Conservation (phyloP, 2,329 filamentous ascomycete species). For the Sarocladium oryzae region DNA sequence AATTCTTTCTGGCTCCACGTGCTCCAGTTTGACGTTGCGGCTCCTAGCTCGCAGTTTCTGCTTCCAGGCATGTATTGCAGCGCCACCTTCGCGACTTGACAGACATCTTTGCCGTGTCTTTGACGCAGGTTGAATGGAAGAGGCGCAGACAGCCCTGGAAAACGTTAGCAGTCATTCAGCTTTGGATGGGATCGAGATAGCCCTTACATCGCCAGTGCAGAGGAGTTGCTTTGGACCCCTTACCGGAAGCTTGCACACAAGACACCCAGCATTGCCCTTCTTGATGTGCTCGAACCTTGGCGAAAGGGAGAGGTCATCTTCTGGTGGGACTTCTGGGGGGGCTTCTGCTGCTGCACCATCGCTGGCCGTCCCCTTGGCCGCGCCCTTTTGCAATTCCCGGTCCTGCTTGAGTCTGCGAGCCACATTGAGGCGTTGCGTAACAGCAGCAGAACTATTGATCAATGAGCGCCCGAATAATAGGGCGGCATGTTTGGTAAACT, state of each 20-base stretch:
- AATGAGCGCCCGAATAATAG: background rate
- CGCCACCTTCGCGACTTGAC: slow-evolving; percentile 32
- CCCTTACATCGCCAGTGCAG: slow-evolving; percentile 43
- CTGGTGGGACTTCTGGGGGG: background rate
- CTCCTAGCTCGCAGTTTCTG: slow-evolving; percentile 19
- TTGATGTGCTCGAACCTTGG: slow-evolving; percentile 29
- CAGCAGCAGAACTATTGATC: slow-evolving; percentile 3
- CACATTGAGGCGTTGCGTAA: background rate
- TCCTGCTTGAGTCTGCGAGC: slow-evolving; percentile 3
- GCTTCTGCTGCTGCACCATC: too few relatives aligned
- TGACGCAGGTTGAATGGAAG: slow-evolving; percentile 40
- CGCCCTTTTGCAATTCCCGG: background rate
- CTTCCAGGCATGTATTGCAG: slow-evolving; percentile 35
- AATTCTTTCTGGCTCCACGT: background rate
- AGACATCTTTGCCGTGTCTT: slow-evolving; percentile 24
- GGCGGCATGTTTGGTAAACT: slow-evolving; percentile 45
- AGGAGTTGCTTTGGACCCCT: slow-evolving; percentile 40
- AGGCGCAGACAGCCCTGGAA: background rate
- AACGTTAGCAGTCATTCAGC: slow-evolving; percentile 9
- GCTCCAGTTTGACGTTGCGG: background rate
- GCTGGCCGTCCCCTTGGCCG: background rate
- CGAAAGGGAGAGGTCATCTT: slow-evolving; percentile 12
- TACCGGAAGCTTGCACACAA: slow-evolving; percentile 41
- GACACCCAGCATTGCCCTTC: slow-evolving; percentile 39
- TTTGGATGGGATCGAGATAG: slow-evolving; percentile 8